Evolutionary conservation across 768 basidiomycete genomes (phyloP), one percentile per base, ranked within the genome.

Genomic region (Russula sp.): DNA sequence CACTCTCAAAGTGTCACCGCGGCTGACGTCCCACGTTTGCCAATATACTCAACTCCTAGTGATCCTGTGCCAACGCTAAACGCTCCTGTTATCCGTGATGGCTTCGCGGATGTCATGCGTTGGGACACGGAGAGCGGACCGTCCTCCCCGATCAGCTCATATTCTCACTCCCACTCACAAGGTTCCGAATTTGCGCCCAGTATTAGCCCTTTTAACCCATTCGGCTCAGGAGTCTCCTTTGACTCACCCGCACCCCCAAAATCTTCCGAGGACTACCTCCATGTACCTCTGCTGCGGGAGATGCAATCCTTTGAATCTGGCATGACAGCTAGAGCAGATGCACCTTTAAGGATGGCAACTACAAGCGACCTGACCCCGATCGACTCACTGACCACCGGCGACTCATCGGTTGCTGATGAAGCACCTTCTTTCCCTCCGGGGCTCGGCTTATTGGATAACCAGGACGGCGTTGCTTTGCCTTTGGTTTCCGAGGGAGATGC

Each of bases 251-350:
- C 83, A 0, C 87, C 86, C 7, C 72, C 79, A 0, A 77, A 81
- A 64, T 79, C 75, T 38, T 77, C 79, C 9, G 73, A 76, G 1
- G 58, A 77, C 1, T 74, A 83, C 68, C 73, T 36, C 40, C 67
- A 32, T 22, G 69, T 72, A 1, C 84, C 82, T 5, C 77, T 79
- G 49, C 73, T 94, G n/a, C 86, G 90, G 26, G 88, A 87, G 72
- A 89, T 92, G 87, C 90, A 92, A 68, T 90, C 89, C 0, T 94
- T 93, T 71, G 92, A 94, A 68, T 92, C 90, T 5, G 86, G 85
- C 1, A 73, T 89, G 42, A 94, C 92, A 0, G 90, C 89, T 0
- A 82, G 85, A 26, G 88, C 88, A 54, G 79, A 75, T 40, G 57
- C 44, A n/a, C 50, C 63, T 6, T n/a, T 58, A 28, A 50, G 59